phyloP scores from a whole-genome alignment of 148 eudicot species.

The Salicornia ramosissima region DNA sequence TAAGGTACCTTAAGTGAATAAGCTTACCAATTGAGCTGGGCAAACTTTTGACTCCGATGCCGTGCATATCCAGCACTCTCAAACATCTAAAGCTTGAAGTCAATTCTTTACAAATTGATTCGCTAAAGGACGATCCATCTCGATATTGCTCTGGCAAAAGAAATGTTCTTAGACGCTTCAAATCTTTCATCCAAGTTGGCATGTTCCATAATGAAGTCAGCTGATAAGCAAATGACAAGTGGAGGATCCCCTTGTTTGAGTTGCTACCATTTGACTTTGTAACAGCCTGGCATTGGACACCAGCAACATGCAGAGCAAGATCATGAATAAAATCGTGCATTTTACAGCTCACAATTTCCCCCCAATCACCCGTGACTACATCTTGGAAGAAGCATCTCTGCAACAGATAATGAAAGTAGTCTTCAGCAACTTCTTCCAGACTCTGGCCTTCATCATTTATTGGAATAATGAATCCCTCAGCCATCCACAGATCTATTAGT shows the following conservation, averaged over 20 bases:
- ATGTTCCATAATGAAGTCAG: conserved; percentile 2
- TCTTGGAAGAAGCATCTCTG: too few species aligned
- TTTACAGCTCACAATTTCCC: too few species aligned
- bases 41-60: background rate
- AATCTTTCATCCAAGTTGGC: conserved; percentile 2
- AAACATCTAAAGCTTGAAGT: conserved; percentile 13
- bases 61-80: conserved; percentile 13
- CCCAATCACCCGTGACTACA: too few species aligned
- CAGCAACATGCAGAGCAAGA: too few species aligned
- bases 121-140: conserved; percentile 8
- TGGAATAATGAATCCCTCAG: too few species aligned
- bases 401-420: too few species aligned
- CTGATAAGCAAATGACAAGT: conserved; percentile 14
- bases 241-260: background rate
- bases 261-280: background rate
- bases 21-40: conserved; percentile 19
- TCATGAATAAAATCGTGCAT: too few species aligned
- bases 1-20: conserved; percentile 24
- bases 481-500: too few species aligned
- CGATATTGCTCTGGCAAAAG: conserved; percentile 3
- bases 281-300: too few species aligned
- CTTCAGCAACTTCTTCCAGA: too few species aligned
- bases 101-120: conserved; percentile 1
- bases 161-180: conserved; percentile 20
- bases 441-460: too few species aligned